Evolutionary conservation across 139 green algal species (phyloP).

Genomic region (Spirogloea muscicola): DNA sequence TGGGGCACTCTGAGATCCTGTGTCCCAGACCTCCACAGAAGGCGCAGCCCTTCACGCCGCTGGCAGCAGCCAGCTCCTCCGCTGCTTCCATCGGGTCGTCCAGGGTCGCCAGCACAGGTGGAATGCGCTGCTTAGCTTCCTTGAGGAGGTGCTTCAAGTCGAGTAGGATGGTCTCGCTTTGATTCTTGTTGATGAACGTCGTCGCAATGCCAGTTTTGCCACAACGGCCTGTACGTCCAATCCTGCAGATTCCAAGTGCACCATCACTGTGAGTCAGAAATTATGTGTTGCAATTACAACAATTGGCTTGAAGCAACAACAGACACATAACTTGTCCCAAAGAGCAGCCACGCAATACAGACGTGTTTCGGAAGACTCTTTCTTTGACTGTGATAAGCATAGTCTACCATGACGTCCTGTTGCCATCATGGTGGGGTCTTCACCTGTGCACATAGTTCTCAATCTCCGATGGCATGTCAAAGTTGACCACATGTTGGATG

Average conservation of each 20-base stretch:
- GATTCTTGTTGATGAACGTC: constrained; percentile 95
- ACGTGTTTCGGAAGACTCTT: no score
- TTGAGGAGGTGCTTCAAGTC: constrained; percentile 97
- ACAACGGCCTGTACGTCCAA: constrained; percentile 72
- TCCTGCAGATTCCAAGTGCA: no score
- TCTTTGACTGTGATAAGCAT: no score
- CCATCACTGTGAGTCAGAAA: no score
- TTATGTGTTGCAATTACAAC: no score
- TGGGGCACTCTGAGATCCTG: constrained; percentile 91
- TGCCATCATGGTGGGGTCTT: no score
- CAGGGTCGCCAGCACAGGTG: constrained; percentile 62
- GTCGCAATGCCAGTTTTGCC: constrained; percentile 97
- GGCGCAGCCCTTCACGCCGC: constrained; percentile 75
- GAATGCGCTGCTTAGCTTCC: constrained; percentile 77
- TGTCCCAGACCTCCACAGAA: constrained; percentile 97
- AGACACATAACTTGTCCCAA: no score
- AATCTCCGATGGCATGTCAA: constrained; percentile 98
- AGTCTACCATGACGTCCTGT: no score
- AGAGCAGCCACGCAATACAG: no score
- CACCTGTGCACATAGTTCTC: constrained; percentile 97
- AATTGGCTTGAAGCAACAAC: no score
- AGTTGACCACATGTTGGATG: constrained; percentile 99
- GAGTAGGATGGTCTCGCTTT: constrained; percentile 86
- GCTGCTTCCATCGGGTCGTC: constrained; percentile 70
- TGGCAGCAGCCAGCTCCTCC: constrained; percentile 35